Conservation (phyloP, 192 early-diverging fungal genomes). For the Linnemannia zychae region DNA sequence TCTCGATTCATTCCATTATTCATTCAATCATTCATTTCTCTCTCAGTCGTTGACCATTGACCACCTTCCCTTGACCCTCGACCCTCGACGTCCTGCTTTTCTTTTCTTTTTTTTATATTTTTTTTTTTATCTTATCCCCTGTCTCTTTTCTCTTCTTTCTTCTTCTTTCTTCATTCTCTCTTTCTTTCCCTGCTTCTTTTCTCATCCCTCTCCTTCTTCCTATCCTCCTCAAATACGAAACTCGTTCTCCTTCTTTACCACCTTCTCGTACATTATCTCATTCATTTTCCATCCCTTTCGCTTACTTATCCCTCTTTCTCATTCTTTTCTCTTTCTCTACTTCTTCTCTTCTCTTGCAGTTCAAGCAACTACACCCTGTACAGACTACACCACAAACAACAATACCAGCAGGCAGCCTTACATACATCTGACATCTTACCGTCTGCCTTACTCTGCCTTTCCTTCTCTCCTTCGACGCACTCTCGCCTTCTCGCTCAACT, state of each 20-base stretch:
- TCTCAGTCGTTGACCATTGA: not conserved
- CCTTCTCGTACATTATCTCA: not conserved
- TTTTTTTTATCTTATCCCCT: not conserved
- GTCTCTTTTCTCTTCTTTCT: not conserved
- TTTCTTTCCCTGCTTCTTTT: not conserved
- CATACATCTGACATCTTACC: not conserved
- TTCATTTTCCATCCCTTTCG: not conserved
- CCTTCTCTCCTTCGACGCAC: not conserved
- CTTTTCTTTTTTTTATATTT: not conserved
- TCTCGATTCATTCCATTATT: not conserved
- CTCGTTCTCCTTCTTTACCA: not conserved
- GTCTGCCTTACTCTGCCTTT: not conserved
- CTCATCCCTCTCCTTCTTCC: not conserved
- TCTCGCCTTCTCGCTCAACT: not conserved
- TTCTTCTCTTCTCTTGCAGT: not conserved
- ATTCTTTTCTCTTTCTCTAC: not conserved
- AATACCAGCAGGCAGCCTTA: not conserved
- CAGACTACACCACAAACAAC: not conserved
- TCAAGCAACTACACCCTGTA: not conserved
- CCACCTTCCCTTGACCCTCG: not conserved
- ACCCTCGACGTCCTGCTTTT: not conserved
- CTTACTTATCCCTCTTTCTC: not conserved
- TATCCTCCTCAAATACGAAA: not conserved
- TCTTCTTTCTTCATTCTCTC: not conserved
- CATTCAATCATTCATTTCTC: not conserved